These are phyloP conservation scores for Hyphodiscus sp. DNA, from an alignment of 2,329 filamentous ascomycete species.

Conservation along the genomic window DNA sequence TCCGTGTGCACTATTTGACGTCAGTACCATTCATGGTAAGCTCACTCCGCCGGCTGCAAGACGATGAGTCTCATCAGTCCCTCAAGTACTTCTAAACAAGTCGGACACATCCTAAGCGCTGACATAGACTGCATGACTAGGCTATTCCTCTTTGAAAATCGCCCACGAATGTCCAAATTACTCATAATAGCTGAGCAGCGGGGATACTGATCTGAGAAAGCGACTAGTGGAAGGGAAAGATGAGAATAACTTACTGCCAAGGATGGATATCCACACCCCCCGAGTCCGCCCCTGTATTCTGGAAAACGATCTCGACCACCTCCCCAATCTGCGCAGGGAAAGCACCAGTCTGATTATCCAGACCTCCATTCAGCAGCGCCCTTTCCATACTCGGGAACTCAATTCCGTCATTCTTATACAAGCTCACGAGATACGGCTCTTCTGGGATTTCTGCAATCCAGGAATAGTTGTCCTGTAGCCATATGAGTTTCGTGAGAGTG, in stretches of 20 bases:
- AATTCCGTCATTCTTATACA: slow-evolving; percentile 34
- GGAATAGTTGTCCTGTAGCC: slow-evolving; percentile 29
- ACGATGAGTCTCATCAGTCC: too few relatives aligned
- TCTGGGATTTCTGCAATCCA: slow-evolving; percentile 30
- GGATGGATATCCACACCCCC: slow-evolving; percentile 36
- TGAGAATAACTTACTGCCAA: slow-evolving; percentile 31
- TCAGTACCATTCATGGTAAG: too few relatives aligned
- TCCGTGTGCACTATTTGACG: slow-evolving; percentile 31
- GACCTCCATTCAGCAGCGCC: slow-evolving; percentile 35
- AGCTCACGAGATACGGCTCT: slow-evolving; percentile 39
- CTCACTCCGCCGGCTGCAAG: too few relatives aligned
- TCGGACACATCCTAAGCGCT: too few relatives aligned
- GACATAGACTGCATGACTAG: too few relatives aligned
- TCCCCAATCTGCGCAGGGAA: slow-evolving; percentile 42
- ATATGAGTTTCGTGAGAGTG: slow-evolving; percentile 16
- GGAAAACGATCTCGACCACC: slow-evolving; percentile 39
- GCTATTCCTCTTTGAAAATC: too few relatives aligned
- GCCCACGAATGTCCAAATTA: too few relatives aligned
- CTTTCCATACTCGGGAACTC: slow-evolving; percentile 37
- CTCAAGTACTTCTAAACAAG: too few relatives aligned
- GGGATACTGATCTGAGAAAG: too few relatives aligned
- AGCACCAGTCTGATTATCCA: slow-evolving; percentile 35
- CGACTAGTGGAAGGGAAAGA: background rate
- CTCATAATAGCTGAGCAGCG: too few relatives aligned
- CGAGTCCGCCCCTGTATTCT: slow-evolving; percentile 33